A percentile compares a stretch with the other conserved stretches of the same genome.
phyloP scores from a whole-genome alignment of 2,329 filamentous ascomycete genomes.

The Venturia carpophila region DNA sequence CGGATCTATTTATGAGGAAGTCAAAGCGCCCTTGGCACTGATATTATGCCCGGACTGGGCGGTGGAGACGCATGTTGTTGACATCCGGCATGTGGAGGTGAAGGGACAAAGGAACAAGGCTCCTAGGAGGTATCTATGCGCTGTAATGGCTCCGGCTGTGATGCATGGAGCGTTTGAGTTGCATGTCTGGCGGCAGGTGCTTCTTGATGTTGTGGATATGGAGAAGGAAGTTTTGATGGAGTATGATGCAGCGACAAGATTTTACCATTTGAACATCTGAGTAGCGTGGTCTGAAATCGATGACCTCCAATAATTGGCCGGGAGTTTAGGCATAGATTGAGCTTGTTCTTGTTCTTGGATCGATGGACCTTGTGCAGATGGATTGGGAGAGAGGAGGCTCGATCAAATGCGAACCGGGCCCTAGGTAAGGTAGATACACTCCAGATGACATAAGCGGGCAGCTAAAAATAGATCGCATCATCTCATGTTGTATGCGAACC shows the following conservation, averaged over 20 bases:
- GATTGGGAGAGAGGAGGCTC: background rate
- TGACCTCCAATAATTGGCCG: background rate
- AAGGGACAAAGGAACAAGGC: background rate
- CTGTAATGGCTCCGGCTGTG: background rate
- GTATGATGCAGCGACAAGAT: conserved; percentile 12
- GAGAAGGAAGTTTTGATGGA: conserved; percentile 10
- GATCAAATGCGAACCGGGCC: background rate
- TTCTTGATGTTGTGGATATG: conserved; percentile 7
- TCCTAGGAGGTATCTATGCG: conserved; percentile 7
- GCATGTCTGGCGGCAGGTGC: conserved; percentile 2
- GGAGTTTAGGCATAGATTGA: too few species aligned
- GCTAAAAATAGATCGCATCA: background rate
- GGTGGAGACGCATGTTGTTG: background rate
- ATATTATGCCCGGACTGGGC: background rate
- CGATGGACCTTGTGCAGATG: background rate
- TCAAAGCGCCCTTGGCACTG: background rate
- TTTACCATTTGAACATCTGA: background rate
- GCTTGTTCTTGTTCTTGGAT: background rate
- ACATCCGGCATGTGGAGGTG: background rate
- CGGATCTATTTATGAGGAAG: background rate
- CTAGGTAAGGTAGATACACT: too few species aligned
- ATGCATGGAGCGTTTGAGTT: conserved; percentile 9
- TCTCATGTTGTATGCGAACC: too few species aligned
- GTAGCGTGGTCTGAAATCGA: background rate
- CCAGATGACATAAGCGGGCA: background rate